phyloP scores from a whole-genome alignment of 1,284 basidiomycete species.

The Pyrrhoderma lamaoense region DNA sequence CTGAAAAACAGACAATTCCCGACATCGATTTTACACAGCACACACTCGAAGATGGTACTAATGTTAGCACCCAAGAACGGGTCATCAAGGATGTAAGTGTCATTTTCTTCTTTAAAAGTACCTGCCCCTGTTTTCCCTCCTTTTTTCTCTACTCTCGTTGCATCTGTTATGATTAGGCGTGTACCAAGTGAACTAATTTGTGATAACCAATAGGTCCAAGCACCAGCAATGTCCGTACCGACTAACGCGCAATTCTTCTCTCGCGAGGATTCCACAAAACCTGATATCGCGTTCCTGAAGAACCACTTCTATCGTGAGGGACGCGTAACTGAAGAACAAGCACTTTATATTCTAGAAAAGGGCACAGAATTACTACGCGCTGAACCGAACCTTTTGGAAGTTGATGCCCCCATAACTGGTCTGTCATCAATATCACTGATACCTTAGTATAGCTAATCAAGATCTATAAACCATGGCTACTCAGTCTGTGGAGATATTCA shows the following conservation, averaged over 20 bases:
- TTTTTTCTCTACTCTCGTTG: no score
- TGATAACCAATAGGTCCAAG: constrained; percentile 66
- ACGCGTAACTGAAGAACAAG: constrained; percentile 84
- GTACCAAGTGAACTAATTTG: not conserved
- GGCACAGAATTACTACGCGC: constrained; percentile 67
- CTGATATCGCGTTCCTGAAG: constrained; percentile 96
- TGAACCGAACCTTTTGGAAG: constrained; percentile 82
- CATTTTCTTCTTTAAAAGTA: not conserved
- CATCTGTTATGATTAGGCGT: not conserved
- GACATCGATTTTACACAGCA: constrained; percentile 87
- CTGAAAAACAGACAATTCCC: constrained; percentile 53
- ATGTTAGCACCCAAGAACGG: constrained; percentile 80
- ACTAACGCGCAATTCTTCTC: constrained; percentile 93
- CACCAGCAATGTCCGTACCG: constrained; percentile 87
- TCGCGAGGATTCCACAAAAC: constrained; percentile 75
- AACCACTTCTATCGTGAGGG: constrained; percentile 99
- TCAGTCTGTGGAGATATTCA: constrained; percentile 90
- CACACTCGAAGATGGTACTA: constrained; percentile 80
- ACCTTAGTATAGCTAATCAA: constrained; percentile 1
- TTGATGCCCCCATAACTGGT: constrained; percentile 94
- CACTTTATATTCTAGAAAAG: constrained; percentile 79
- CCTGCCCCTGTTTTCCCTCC: no score
- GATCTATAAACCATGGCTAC: not conserved
- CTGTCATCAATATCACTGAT: constrained; percentile 22
- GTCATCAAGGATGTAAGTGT: constrained; percentile 73